phyloP scores from a whole-genome alignment of 805 yeast species.

The Candida tammaniensis region DNA sequence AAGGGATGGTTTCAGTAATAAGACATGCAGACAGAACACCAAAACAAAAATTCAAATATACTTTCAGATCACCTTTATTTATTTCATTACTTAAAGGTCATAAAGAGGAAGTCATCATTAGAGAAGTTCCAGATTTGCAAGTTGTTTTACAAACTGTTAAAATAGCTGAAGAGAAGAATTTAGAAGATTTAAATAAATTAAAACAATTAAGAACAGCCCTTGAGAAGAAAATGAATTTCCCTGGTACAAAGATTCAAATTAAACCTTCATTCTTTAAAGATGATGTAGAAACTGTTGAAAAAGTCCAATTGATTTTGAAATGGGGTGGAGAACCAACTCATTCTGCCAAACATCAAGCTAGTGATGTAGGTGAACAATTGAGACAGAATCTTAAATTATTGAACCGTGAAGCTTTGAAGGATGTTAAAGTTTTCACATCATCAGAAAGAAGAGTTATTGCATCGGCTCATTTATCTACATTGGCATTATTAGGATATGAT shows the following conservation, averaged over 20 bases:
- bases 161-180: slow-evolving; percentile 71
- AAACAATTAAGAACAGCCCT: slow-evolving; percentile 76
- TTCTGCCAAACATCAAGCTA: slow-evolving; percentile 91
- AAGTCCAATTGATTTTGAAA: slow-evolving; percentile 91
- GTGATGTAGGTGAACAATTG: slow-evolving; percentile 92
- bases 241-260: slow-evolving; percentile 95
- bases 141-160: slow-evolving; percentile 83
- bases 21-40: slow-evolving; percentile 99
- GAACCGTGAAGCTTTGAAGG: slow-evolving; percentile 79
- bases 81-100: slow-evolving; percentile 88
- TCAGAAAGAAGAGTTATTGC: slow-evolving; percentile 94
- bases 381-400: slow-evolving; percentile 87
- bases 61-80: slow-evolving; percentile 84
- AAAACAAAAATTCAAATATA: slow-evolving; percentile 94
- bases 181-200: slow-evolving; percentile 80
- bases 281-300: slow-evolving; percentile 70
- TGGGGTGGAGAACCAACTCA: slow-evolving; percentile 99
- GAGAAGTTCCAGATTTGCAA: slow-evolving; percentile 82
- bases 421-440: slow-evolving; percentile 83
- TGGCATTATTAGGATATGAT: slow-evolving; percentile 68
- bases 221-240: slow-evolving; percentile 83
- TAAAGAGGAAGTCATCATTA: slow-evolving; percentile 90
- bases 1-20: slow-evolving; percentile 86
- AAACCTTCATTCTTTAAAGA: slow-evolving; percentile 77
- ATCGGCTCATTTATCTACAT: slow-evolving; percentile 84